Evolutionary conservation across 208 protist genomes (phyloP), one percentile per base, ranked within the genome.

Genomic region (Leishmania aethiopica): DNA sequence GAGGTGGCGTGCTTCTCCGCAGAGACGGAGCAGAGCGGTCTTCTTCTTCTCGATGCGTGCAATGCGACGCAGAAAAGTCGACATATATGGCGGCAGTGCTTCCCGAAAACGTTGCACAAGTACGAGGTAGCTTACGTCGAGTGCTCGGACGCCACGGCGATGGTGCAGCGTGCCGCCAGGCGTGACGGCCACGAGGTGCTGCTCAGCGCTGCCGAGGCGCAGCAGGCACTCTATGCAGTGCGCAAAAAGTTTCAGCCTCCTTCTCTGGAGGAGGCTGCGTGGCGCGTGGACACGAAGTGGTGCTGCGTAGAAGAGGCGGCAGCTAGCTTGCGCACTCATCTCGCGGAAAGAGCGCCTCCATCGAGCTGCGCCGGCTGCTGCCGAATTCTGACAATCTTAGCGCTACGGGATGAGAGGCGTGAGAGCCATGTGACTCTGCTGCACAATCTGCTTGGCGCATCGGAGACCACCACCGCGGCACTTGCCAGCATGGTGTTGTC

Each of bases 41-140:
- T 96, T 37, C 78, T 98, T 15, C 73, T 98, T 13, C 74, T 96
- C 10, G 95, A 98, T 75, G 95, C 91, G n/a, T 98, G 95, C 77
- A 90, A 98, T 71, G 89, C 87, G 0, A 92, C 90, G 3, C 77
- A 28, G 35, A 86, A 78, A 51, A 89, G 84, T 49, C 89, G 92
- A 45, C 74, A 62, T 28, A 80, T 81, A 55, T 91, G 87, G 89
- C 83, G 81, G 32, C 75, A 70, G 4, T 89, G 80, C 88, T 79
- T 88, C 47, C 82, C 69, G 15, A 71, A 40, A 6, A 53, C 62
- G 62, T n/a, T 89, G 42, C 62, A 82, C 22, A 69, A 42, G 3
- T 92, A 89, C 51, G 84, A 78, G 35, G 49, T 94, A 15, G 62
- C 92, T 42, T 78, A 94, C 80, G 83, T 96, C 17, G 82, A 80